Base-by-base conservation (phyloP, 805 yeast genomes). In the Metschnikowia lunata region DNA sequence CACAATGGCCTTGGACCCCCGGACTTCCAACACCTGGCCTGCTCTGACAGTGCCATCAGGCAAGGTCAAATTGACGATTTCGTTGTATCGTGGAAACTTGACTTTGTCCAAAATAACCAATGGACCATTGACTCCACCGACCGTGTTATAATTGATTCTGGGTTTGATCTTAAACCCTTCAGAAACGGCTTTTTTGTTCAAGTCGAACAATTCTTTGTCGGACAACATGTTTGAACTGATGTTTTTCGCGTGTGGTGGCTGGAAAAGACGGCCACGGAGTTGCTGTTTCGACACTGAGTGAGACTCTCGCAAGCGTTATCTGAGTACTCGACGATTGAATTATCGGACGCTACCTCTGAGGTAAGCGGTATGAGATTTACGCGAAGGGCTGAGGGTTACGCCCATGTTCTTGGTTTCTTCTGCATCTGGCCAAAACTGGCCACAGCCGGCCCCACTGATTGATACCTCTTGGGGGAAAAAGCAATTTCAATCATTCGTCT, bases 101-200 rank as follows among this genome's bases (percentile, higher is more conserved):
- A 71, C 76, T 47, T 71, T 64, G 54, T 71, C 76, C 55, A 71
- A 69, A 47, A 71, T 90, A 49, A 93, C 99, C 66, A 93, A 79
- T 6, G 99, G 99, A 51, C 99, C 99, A 68, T 95, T 93, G 60
- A 93, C 95, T 67, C 98, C 98, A 43, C 91, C 91, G 49, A 93
- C 99, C 28, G 99, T 93, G 75, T 93, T 93, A 72, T 93, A 93
- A 59, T 83, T 85, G 58, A 86, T 64, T 71, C 96, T 83, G 48
- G 98, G 98, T 64, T 88, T 84, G 61, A 90, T 82, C 52, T 86
- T 83, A 74, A 89, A 89, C 56, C 95, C 95, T 63, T 88, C 85
- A 46, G 90, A 85, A 42, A 83, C 97, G 38, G 98, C 97, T 65
- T 80, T 81, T 66, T 88, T 88, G 78, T 90, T 90, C 62, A 90